Base-by-base conservation (phyloP, 768 basidiomycete genomes). In the Trametes sanguinea region DNA sequence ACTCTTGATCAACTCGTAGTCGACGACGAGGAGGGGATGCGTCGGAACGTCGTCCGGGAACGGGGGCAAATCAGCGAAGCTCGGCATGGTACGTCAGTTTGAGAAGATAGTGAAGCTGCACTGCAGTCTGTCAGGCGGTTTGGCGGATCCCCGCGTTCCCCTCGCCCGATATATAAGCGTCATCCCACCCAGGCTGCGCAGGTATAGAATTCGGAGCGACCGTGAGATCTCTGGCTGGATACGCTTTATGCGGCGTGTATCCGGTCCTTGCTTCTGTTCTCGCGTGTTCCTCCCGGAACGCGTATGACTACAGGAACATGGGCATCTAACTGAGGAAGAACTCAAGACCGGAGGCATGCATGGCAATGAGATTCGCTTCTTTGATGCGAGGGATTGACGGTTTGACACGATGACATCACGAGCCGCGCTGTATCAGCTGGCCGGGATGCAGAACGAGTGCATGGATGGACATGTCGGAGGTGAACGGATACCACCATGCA, bases 1-100 rank as follows among this genome's bases (percentile, higher is more conserved):
- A 0, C 67, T 66, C 30, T 72, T 71, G 33, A 84, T 65, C 2
- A 76, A 72, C 3, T 64, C 68, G 53, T 73, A 82, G 67, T 83
- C 82, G 54, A 84, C 72, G 29, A 84, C 69, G 8, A 81, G 74
- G 1, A 84, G 64, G 0, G 80, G 80, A 32, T 81, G 79, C 0
- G 78, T 78, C 4, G 71, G 74, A 13, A 80, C 75, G 52, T 79
- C 75, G 2, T 71, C 68, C 0, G 83, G 81, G 66, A 83, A 83
- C 2, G 79, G 74, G 2, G 79, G 79, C 5, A 70, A 50, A 6
- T 67, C 60, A 0, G 65, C 68, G 57, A 67, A 53, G 16, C 71
- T 73, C 17, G 75, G 71, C 78, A 79, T 79, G n/a, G 7, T 52
- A 17, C 3, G 32, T 14, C 2, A 8, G 29, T 10, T 13, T 17